These are phyloP conservation scores for Alternaria triticimaculans DNA, from an alignment of 2,329 filamentous ascomycete species.

Conservation along the genomic window DNA sequence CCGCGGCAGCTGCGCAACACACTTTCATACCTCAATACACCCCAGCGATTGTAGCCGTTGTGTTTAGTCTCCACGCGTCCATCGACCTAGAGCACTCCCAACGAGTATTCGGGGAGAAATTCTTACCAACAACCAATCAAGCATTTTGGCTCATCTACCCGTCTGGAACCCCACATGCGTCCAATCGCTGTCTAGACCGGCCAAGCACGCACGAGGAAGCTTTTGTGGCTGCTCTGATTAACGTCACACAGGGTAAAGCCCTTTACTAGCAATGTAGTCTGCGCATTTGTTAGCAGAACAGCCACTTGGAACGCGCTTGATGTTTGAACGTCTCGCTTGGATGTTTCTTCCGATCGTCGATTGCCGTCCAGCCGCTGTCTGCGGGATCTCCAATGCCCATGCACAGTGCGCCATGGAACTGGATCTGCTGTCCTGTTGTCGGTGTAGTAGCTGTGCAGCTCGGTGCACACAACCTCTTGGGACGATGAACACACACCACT, in stretches of 20 bases:
- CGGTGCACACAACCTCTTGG: neutral
- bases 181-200: constrained; percentile 12
- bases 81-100: neutral
- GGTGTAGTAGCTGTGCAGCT: neutral
- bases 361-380: constrained; percentile 16
- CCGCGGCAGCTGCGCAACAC: neutral
- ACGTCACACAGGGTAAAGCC: constrained; percentile 7
- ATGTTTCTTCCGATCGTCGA: constrained; percentile 10
- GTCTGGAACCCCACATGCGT: constrained; percentile 12
- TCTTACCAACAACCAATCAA: constrained; percentile 14
- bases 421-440: constrained; percentile 5
- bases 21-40: neutral
- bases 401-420: constrained; percentile 7
- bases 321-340: neutral
- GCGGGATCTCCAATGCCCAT: constrained; percentile 16
- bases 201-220: constrained; percentile 10
- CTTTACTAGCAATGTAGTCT: neutral
- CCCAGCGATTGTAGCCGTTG: neutral
- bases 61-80: constrained; percentile 3
- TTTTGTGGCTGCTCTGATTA: constrained; percentile 10
- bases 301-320: constrained; percentile 8
- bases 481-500: neutral
- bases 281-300: neutral
- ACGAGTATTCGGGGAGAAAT: neutral
- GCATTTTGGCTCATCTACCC: neutral